Conservation (phyloP, 352 stramenopile species). For the Phytophthora chlamydospora region DNA sequence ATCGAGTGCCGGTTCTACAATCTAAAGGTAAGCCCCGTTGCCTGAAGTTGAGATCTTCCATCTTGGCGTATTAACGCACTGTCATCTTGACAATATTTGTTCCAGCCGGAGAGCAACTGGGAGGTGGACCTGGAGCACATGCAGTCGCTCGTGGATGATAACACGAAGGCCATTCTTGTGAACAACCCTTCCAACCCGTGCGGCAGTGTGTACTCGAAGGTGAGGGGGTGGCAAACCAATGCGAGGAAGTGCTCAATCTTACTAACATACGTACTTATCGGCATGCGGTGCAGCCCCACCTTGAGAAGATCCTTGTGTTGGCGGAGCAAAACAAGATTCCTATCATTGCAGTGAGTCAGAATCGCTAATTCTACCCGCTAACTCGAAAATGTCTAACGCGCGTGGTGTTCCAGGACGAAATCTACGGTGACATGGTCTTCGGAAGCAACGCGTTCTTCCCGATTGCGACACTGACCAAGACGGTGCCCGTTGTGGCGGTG, state of each 20-base stretch:
- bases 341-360: constrained; percentile 89
- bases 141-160: constrained; percentile 83
- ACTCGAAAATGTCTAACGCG: background rate
- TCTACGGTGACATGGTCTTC: constrained; percentile 88
- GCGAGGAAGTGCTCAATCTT: background rate
- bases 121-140: constrained; percentile 93
- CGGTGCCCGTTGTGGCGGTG: constrained; percentile 81
- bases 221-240: constrained; percentile 8
- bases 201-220: constrained; percentile 93
- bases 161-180: constrained; percentile 93
- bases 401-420: constrained; percentile 58
- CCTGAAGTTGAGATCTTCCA: too few relatives aligned
- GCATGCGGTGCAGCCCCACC: constrained; percentile 42
- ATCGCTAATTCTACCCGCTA: constrained; percentile 29
- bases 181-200: constrained; percentile 97
- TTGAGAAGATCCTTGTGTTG: constrained; percentile 76
- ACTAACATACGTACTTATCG: background rate
- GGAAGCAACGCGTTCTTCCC: constrained; percentile 78
- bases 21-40: constrained; percentile 42
- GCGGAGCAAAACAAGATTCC: constrained; percentile 90
- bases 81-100: background rate
- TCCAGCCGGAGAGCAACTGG: constrained; percentile 88
- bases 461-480: constrained; percentile 82
- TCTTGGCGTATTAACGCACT: too few relatives aligned
- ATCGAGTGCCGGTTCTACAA: constrained; percentile 94